A percentile compares a stretch with the other conserved stretches of the same genome.
These are phyloP conservation scores for Rubia yunnanensis DNA, from an alignment of 257 asterid species.

Conservation along the genomic window DNA sequence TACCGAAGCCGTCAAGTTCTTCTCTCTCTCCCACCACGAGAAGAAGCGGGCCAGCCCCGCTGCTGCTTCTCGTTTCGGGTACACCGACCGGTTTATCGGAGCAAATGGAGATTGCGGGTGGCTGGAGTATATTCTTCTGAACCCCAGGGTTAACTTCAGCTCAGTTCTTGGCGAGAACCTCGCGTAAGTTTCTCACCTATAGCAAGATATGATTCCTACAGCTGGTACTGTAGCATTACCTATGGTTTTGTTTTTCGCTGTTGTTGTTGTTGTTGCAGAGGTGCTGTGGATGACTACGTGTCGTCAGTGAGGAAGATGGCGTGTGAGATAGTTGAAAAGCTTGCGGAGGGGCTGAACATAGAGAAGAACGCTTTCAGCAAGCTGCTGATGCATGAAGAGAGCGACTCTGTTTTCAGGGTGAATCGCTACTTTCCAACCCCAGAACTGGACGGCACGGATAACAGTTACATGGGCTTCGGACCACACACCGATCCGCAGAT, in stretches of 20 bases:
- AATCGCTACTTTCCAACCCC: constrained; percentile 66
- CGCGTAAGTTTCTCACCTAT: too few relatives aligned
- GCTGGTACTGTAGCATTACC: too few relatives aligned
- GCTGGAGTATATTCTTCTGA: too few relatives aligned
- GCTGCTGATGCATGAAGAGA: constrained; percentile 29
- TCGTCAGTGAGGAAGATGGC: constrained; percentile 30
- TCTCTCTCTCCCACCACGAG: constrained; percentile 41
- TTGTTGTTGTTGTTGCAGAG: constrained; percentile 10
- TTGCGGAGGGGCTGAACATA: constrained; percentile 29
- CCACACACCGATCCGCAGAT: constrained; percentile 88
- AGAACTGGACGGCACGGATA: constrained; percentile 21
- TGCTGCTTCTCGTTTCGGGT: constrained; percentile 77
- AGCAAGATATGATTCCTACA: too few relatives aligned
- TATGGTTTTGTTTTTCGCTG: too few relatives aligned
- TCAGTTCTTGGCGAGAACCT: too few relatives aligned
- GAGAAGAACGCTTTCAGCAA: constrained; percentile 28
- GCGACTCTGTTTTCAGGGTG: constrained; percentile 34
- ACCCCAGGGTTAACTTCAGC: too few relatives aligned
- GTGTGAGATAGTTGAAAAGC: constrained; percentile 28
- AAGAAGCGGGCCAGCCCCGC: constrained; percentile 48
- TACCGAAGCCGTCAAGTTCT: constrained; percentile 54
- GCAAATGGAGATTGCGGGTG: constrained; percentile 54
- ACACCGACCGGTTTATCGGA: constrained; percentile 58
- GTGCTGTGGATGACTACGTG: constrained; percentile 25
- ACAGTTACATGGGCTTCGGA: constrained; percentile 51